These are phyloP conservation scores for Monosporascus sp. DNA, from an alignment of 2,329 filamentous ascomycete genomes.

Conservation along the genomic window DNA sequence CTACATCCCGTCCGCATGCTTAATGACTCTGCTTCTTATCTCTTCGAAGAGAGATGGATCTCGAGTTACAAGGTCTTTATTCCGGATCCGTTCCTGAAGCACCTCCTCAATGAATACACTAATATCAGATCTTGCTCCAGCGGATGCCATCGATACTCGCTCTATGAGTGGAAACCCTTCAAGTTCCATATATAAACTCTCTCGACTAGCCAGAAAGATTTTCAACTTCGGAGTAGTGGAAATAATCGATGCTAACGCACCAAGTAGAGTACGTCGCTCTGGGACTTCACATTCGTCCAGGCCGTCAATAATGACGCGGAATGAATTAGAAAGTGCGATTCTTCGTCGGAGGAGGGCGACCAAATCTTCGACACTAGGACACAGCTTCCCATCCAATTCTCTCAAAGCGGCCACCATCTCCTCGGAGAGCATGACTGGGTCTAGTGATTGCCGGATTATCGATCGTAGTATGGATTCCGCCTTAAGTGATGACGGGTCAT, in stretches of 20 bases:
- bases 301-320: conserved; percentile 22
- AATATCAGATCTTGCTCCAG: conserved; percentile 13
- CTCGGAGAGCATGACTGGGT: conserved; percentile 4
- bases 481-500: conserved; percentile 14
- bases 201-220: conserved; percentile 3
- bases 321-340: conserved; percentile 1
- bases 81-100: conserved; percentile 8
- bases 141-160: conserved; percentile 9
- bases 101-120: conserved; percentile 12
- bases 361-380: background rate
- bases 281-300: conserved; percentile 22
- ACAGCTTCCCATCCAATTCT: background rate
- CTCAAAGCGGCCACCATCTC: conserved; percentile 2
- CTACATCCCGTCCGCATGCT: conserved; percentile 29
- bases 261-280: conserved; percentile 11
- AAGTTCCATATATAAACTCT: conserved; percentile 8
- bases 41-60: conserved; percentile 11
- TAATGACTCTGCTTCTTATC: conserved; percentile 21
- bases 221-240: conserved; percentile 6
- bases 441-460: conserved; percentile 17
- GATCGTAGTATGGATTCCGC: conserved; percentile 16
- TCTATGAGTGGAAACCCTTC: conserved; percentile 3
- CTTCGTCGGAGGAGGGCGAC: conserved; percentile 1
- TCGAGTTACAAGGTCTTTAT: conserved; percentile 6
- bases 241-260: conserved; percentile 11